These are phyloP conservation scores for Medicago lupulina DNA, from an alignment of 306 rosid species.

Conservation along the genomic window DNA sequence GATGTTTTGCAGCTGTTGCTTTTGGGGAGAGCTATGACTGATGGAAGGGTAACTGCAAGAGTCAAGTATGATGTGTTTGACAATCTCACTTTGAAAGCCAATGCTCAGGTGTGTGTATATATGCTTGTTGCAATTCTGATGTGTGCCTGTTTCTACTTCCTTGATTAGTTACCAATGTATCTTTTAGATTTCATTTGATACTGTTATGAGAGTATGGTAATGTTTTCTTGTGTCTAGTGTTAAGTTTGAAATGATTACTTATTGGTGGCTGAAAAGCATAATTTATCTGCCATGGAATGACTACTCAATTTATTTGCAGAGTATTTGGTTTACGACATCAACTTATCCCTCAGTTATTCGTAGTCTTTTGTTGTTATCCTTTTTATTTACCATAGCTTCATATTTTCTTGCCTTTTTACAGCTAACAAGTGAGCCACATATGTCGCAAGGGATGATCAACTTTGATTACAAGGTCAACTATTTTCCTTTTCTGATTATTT, in stretches of 20 bases:
- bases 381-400: background rate
- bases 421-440: constrained; percentile 94
- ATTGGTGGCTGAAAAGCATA: constrained; percentile 1
- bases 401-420: constrained; percentile 45
- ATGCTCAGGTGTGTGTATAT: constrained; percentile 72
- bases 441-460: constrained; percentile 95
- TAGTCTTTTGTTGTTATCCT: background rate
- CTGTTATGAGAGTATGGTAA: constrained; percentile 1
- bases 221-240: constrained; percentile 15
- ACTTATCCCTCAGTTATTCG: background rate
- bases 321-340: background rate
- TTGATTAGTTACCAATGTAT: background rate
- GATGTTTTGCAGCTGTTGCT: constrained; percentile 77
- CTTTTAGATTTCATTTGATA: background rate
- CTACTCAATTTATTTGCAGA: background rate
- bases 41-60: constrained; percentile 92
- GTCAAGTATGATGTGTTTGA: constrained; percentile 81
- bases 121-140: background rate
- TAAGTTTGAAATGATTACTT: background rate
- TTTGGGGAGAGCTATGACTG: constrained; percentile 84
- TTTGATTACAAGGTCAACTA: constrained; percentile 89
- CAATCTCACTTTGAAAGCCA: constrained; percentile 82
- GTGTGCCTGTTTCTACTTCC: constrained; percentile 5
- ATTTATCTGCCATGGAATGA: background rate
- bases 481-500: constrained; percentile 12